phyloP scores from a whole-genome alignment of 768 basidiomycete genomes.

The Mycena pura region DNA sequence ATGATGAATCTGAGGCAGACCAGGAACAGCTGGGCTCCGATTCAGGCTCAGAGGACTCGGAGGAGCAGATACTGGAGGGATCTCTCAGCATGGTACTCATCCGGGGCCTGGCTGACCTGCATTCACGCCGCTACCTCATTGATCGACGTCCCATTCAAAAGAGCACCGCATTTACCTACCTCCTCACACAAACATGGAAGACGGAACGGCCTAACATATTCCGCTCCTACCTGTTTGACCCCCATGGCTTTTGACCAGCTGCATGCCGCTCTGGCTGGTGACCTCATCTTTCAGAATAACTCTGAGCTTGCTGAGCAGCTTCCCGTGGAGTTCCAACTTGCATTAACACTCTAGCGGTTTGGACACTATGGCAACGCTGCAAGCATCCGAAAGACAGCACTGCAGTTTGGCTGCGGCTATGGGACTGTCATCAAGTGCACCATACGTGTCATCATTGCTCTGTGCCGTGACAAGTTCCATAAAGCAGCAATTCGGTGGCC shows the following conservation, averaged over 20 bases:
- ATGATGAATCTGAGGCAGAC: too few relatives aligned
- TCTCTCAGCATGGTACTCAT: too few relatives aligned
- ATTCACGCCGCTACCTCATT: background rate
- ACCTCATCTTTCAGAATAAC: conserved; percentile 36
- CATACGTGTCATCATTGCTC: conserved; percentile 21
- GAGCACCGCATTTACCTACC: background rate
- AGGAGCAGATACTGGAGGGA: too few relatives aligned
- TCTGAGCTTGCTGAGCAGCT: conserved; percentile 34
- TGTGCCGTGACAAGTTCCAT: conserved; percentile 11
- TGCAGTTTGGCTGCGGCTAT: conserved; percentile 15
- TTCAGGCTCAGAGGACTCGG: too few relatives aligned
- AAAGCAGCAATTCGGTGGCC: conserved; percentile 10
- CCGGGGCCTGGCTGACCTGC: too few relatives aligned
- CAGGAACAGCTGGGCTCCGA: too few relatives aligned
- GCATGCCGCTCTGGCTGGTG: conserved; percentile 19
- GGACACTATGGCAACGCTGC: conserved; percentile 32
- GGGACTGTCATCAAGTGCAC: conserved; percentile 25
- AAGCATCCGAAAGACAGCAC: conserved; percentile 1
- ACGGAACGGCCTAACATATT: background rate
- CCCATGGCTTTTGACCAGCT: conserved; percentile 34
- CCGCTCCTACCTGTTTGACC: conserved; percentile 30
- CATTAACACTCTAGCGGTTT: conserved; percentile 5
- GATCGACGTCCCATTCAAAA: background rate
- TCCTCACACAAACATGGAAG: background rate
- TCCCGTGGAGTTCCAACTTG: conserved; percentile 33